These are phyloP conservation scores for Aspergillus sp. DNA, from an alignment of 2,329 filamentous ascomycete species.

Conservation along the genomic window DNA sequence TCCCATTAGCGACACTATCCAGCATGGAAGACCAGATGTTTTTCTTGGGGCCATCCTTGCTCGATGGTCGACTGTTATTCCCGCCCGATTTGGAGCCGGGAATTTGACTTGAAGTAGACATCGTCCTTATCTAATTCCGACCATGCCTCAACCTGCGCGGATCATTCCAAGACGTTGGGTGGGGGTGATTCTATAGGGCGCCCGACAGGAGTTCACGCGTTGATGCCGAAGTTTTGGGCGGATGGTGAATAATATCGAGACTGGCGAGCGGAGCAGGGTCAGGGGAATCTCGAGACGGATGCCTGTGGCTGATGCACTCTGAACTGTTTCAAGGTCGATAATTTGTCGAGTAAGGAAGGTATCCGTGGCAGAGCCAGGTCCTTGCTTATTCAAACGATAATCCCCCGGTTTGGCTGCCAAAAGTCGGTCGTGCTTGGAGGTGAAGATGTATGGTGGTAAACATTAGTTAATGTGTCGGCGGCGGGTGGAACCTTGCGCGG, in stretches of 20 bases:
- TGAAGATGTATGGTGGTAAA: slow-evolving; percentile 5
- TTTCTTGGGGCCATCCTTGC: slow-evolving; percentile 66
- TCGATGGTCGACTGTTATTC: slow-evolving; percentile 38
- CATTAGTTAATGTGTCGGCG: slow-evolving; percentile 6
- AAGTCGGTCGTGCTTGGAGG: neutral
- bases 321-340: too few relatives aligned
- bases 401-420: too few relatives aligned
- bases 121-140: slow-evolving; percentile 31
- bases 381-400: too few relatives aligned
- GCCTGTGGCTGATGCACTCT: too few relatives aligned
- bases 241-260: slow-evolving; percentile 8
- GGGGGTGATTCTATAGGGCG: neutral
- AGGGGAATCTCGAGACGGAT: slow-evolving; percentile 24
- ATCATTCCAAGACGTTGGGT: slow-evolving; percentile 25
- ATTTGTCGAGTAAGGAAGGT: too few relatives aligned
- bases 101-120: slow-evolving; percentile 34
- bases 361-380: too few relatives aligned
- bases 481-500: slow-evolving; percentile 15
- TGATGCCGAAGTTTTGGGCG: slow-evolving; percentile 2
- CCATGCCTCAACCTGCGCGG: slow-evolving; percentile 27
- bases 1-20: slow-evolving; percentile 82
- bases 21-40: slow-evolving; percentile 95
- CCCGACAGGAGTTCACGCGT: slow-evolving; percentile 12
- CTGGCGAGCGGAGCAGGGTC: slow-evolving; percentile 21
- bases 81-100: slow-evolving; percentile 26